phyloP scores from a whole-genome alignment of 345 rosid species.

The Kandelia obovata region DNA sequence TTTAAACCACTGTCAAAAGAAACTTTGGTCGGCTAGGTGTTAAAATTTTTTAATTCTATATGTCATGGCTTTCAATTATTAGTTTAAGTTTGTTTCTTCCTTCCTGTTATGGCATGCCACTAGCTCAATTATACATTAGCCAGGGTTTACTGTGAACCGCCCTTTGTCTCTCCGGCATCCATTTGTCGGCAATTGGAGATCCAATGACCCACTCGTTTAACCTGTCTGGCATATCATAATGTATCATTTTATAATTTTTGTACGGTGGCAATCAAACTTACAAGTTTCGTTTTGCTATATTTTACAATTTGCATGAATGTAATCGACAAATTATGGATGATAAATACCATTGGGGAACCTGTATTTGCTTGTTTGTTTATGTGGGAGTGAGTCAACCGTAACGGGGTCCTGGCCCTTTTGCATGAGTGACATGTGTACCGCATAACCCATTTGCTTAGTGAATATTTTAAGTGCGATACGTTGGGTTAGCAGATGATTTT shows the following conservation, averaged over 20 bases:
- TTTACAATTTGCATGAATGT: slow-evolving; percentile 10
- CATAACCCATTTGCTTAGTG: slow-evolving; percentile 8
- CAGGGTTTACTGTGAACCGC: slow-evolving; percentile 33
- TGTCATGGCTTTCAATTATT: neutral
- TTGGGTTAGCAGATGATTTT: neutral
- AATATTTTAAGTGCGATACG: neutral
- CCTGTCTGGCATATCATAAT: slow-evolving; percentile 12
- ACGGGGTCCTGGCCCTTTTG: slow-evolving; percentile 21
- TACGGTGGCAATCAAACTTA: slow-evolving; percentile 22
- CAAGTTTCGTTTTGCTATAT: slow-evolving; percentile 21
- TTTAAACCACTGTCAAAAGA: slow-evolving; percentile 32
- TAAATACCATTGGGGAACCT: neutral
- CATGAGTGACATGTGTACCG: slow-evolving; percentile 38
- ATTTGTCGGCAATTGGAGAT: slow-evolving; percentile 27
- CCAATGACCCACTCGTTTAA: slow-evolving; percentile 12
- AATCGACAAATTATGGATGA: slow-evolving; percentile 12
- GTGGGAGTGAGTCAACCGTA: slow-evolving; percentile 24
- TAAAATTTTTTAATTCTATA: neutral
- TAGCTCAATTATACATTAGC: slow-evolving; percentile 16
- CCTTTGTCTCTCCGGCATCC: slow-evolving; percentile 25
- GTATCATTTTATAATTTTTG: slow-evolving; percentile 18
- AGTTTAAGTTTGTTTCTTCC: neutral
- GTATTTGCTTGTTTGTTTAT: neutral
- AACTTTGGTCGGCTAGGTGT: slow-evolving; percentile 43
- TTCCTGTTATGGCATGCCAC: slow-evolving; percentile 23